Evolutionary conservation across 2,329 filamentous ascomycete species (phyloP), one percentile per base, ranked within the genome.

Genomic region (Hypocreales sp.): DNA sequence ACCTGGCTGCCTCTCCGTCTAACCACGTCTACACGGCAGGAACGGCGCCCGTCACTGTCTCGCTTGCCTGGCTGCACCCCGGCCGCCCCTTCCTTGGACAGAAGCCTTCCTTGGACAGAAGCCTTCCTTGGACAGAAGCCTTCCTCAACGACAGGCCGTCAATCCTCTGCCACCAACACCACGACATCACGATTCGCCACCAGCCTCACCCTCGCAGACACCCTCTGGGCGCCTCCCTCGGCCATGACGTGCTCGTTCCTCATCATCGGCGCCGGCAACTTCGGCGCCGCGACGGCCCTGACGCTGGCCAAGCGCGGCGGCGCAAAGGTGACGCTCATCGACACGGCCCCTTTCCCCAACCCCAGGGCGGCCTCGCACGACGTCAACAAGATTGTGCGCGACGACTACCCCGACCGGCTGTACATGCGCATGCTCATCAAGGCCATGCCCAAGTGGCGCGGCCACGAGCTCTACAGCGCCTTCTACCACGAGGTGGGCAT

Each of bases 401-500:
- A 56, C 34, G 55, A 58, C 36, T 58, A 58, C 31, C 47, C 49
- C 7, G 51, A 57, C 38, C 33, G 31, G 19, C 44, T 53, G 19
- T 57, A 56, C 37, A 57, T 55, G 46, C 42, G 41, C 24, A 49
- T 57, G 47, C 44, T 56, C 27, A 42, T 42, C 24, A 47, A 48
- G 33, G 55, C 53, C 34, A 57, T 58, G 54, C 44, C 47, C 12
- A 36, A 41, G 27, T 58, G 55, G 55, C 41, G 51, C 20, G 26
- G 37, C 12, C 55, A 65, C 26, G 56, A 60, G 2, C 51, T 72
- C n/a, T 68, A 67, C 48, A 56, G 55, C 25, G 29, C 41, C 5
- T 61, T 53, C 34, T 75, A 71, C 41, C 65, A 73, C 39, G 58
- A 65, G 36, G 66, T 66, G 0, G 69, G 71, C 8, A 69, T 70